Percentiles rank a stretch among this genome's conserved stretches.
Conservation (phyloP, 352 stramenopile genomes). For the Phytophthora capsici region DNA sequence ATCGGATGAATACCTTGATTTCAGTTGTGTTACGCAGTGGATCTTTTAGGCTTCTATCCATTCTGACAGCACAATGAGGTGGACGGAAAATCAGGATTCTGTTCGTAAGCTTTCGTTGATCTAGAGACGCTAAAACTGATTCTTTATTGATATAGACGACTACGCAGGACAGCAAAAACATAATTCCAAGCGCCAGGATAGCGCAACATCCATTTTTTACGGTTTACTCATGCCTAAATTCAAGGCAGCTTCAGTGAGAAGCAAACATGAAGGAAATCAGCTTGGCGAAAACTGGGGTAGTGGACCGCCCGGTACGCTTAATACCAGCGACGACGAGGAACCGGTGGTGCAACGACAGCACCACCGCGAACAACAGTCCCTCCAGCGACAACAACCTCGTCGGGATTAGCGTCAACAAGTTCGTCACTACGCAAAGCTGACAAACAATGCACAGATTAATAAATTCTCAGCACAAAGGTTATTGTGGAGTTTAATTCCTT, state of each 20-base stretch:
- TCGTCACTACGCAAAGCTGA: slow-evolving; percentile 16
- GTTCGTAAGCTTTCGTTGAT: no score
- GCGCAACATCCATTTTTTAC: slow-evolving; percentile 14
- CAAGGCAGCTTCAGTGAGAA: slow-evolving; percentile 2
- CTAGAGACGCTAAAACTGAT: no score
- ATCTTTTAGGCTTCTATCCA: no score
- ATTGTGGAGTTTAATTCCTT: background rate
- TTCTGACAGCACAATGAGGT: no score
- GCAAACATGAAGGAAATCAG: background rate
- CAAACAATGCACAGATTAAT: background rate
- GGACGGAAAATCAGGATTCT: no score
- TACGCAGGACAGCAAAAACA: background rate
- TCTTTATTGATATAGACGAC: background rate
- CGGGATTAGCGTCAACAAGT: background rate
- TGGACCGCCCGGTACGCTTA: background rate
- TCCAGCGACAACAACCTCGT: slow-evolving; percentile 33
- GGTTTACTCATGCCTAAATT: slow-evolving; percentile 13
- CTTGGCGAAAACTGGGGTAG: background rate
- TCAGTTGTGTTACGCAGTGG: no score
- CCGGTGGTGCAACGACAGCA: slow-evolving; percentile 28
- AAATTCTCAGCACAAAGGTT: background rate
- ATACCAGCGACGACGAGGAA: slow-evolving; percentile 23
- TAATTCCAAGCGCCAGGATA: slow-evolving; percentile 1
- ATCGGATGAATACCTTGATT: no score
- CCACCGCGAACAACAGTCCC: slow-evolving; percentile 24